Evolutionary conservation across 2,329 filamentous ascomycete species (phyloP).

Genomic region (Ophiosphaerella korrae): DNA sequence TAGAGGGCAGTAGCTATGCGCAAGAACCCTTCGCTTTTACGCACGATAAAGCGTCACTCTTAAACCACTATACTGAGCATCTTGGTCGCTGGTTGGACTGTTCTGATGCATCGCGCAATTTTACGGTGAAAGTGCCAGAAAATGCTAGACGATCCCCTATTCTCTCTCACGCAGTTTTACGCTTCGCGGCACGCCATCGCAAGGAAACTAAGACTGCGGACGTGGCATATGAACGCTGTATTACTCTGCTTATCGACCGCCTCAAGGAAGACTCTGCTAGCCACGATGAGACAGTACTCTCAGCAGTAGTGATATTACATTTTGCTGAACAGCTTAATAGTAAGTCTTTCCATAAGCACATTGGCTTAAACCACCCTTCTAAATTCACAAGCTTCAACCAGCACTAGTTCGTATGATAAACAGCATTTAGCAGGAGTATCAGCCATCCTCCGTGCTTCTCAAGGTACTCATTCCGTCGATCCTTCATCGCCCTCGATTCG

Average conservation of each 20-base stretch:
- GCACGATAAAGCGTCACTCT: conserved; percentile 29
- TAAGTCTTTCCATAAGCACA: conserved; percentile 2
- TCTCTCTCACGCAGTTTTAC: conserved; percentile 36
- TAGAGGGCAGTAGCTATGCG: too few species aligned
- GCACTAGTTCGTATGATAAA: conserved; percentile 34
- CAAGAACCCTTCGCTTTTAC: conserved; percentile 23
- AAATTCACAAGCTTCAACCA: conserved; percentile 19
- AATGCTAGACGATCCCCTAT: conserved; percentile 35
- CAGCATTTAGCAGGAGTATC: conserved; percentile 37
- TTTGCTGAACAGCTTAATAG: conserved; percentile 41
- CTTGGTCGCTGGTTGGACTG: conserved; percentile 41
- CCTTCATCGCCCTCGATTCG: conserved; percentile 38
- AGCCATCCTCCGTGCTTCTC: conserved; percentile 39
- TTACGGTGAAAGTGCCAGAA: conserved; percentile 34
- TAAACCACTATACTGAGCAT: conserved; percentile 37
- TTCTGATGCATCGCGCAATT: conserved; percentile 37
- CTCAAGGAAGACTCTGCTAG: conserved; percentile 30
- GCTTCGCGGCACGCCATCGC: conserved; percentile 36
- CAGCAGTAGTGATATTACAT: conserved; percentile 39
- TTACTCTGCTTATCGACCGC: conserved; percentile 36
- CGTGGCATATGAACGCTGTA: conserved; percentile 34
- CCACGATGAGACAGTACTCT: conserved; percentile 38
- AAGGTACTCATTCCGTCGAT: conserved; percentile 32
- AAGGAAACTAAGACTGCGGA: conserved; percentile 25
- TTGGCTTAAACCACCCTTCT: background rate